Percentiles rank a stretch among this genome's conserved stretches.
Evolutionary conservation across 2,329 filamentous ascomycete genomes (phyloP).

Genomic region (Parastagonospora nodorum): DNA sequence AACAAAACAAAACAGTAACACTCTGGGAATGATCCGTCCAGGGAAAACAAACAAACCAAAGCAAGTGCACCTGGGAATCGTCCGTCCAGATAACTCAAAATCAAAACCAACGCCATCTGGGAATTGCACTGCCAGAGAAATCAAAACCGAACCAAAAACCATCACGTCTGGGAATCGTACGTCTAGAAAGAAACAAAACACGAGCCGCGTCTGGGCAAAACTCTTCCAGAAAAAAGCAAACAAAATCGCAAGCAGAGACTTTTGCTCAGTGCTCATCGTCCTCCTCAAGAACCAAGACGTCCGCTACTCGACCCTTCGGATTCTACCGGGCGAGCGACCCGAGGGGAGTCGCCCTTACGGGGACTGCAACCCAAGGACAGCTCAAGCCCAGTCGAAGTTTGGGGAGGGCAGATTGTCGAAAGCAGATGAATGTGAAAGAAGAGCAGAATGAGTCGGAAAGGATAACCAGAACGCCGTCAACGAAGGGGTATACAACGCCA

Average conservation of each 20-base stretch:
- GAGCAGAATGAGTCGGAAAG: conserved; percentile 1
- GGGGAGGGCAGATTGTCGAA: background rate
- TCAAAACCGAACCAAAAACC: background rate
- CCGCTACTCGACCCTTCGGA: conserved; percentile 2
- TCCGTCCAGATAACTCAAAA: background rate
- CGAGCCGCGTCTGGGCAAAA: background rate
- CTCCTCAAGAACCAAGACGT: background rate
- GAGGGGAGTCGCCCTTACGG: conserved; percentile 20
- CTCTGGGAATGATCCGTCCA: too few species aligned
- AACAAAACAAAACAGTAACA: too few species aligned
- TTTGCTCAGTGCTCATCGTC: too few species aligned
- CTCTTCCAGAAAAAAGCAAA: background rate
- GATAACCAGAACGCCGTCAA: background rate
- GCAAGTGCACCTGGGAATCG: too few species aligned
- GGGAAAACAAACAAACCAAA: too few species aligned
- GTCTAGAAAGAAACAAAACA: background rate
- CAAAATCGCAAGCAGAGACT: background rate
- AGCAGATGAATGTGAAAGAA: background rate
- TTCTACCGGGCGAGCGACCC: conserved; percentile 15
- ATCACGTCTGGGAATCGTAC: background rate
- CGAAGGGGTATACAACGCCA: conserved; percentile 6
- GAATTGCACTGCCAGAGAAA: too few species aligned
- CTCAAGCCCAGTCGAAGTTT: conserved; percentile 17
- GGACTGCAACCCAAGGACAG: conserved; percentile 17
- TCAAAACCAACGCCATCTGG: background rate